phyloP scores from a whole-genome alignment of 2,329 filamentous ascomycete species.

The Ceratocystis lukuohia region DNA sequence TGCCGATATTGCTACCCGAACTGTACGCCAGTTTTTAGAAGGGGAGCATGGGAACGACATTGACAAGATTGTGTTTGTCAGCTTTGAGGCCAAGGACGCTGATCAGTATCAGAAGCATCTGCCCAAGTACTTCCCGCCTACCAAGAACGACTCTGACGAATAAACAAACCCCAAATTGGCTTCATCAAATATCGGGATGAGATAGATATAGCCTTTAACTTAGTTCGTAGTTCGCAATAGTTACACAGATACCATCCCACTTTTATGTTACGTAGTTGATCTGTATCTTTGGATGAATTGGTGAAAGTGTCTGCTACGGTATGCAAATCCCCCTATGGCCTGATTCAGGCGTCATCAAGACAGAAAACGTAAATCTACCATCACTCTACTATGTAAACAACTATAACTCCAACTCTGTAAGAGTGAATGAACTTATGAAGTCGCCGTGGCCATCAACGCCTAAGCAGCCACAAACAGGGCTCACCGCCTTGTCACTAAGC shows the following conservation, averaged over 20 bases:
- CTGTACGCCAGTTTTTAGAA: conserved; percentile 44
- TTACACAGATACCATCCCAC: background rate
- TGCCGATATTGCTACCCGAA: conserved; percentile 53
- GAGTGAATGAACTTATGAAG: background rate
- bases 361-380: background rate
- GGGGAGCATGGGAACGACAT: conserved; percentile 36
- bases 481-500: conserved; percentile 5
- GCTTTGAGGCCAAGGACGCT: conserved; percentile 67
- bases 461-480: background rate
- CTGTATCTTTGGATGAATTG: too few species aligned
- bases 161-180: too few species aligned
- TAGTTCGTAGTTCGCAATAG: background rate
- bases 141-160: background rate
- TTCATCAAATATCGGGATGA: too few species aligned
- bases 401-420: background rate
- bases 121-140: conserved; percentile 30
- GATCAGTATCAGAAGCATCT: conserved; percentile 54
- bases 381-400: background rate
- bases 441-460: background rate
- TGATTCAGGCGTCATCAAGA: background rate
- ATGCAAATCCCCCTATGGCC: too few species aligned
- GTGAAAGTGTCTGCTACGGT: too few species aligned
- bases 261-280: background rate
- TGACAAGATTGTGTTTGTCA: conserved; percentile 70
- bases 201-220: background rate